Evolutionary conservation across 2,329 filamentous ascomycete genomes (phyloP).

Genomic region (Penicillium sp.): DNA sequence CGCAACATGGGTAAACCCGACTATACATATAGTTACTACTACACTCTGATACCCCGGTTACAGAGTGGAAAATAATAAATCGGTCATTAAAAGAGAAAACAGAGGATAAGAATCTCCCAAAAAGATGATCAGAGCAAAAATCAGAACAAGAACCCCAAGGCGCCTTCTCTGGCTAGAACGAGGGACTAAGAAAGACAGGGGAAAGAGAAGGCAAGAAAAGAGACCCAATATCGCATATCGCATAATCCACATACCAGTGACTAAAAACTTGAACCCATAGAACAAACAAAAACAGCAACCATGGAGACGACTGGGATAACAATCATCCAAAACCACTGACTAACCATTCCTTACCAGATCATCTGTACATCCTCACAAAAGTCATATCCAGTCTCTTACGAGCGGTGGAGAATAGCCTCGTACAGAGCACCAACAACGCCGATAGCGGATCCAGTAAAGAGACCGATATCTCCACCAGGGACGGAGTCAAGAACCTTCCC

Average conservation of each 20-base stretch:
- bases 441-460: slow-evolving; percentile 44
- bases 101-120: neutral
- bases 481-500: slow-evolving; percentile 40
- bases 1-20: neutral
- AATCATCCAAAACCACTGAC: neutral
- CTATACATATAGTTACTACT: neutral
- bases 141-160: slow-evolving; percentile 17
- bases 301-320: neutral
- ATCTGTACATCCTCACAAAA: slow-evolving; percentile 19
- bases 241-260: slow-evolving; percentile 25
- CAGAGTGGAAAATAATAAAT: slow-evolving; percentile 1
- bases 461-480: slow-evolving; percentile 40
- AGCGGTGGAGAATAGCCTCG: slow-evolving; percentile 46
- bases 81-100: slow-evolving; percentile 6
- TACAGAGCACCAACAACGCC: slow-evolving; percentile 46
- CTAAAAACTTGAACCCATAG: slow-evolving; percentile 15
- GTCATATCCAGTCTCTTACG: slow-evolving; percentile 24
- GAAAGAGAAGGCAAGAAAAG: slow-evolving; percentile 7
- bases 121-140: slow-evolving; percentile 6
- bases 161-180: slow-evolving; percentile 26
- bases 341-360: slow-evolving; percentile 6
- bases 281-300: slow-evolving; percentile 2
- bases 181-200: slow-evolving; percentile 24
- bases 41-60: neutral
- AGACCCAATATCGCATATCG: slow-evolving; percentile 21